Percentiles rank a stretch among this genome's conserved stretches.
These are phyloP conservation scores for Fusarium torulosum DNA, from an alignment of 2,329 filamentous ascomycete genomes.

Conservation along the genomic window DNA sequence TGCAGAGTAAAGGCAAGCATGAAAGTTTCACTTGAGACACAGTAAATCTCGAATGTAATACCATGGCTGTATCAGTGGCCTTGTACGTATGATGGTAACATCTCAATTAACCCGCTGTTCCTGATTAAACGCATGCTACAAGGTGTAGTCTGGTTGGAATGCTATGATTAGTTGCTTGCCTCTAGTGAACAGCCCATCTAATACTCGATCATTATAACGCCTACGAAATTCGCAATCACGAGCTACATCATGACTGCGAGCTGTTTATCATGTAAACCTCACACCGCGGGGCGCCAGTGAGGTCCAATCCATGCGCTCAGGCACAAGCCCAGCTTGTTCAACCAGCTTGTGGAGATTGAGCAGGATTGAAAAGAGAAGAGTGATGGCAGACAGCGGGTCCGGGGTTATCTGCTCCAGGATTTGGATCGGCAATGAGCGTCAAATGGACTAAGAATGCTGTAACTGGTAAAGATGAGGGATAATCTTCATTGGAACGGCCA, in stretches of 20 bases:
- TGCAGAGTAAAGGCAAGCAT: not conserved
- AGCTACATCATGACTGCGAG: not conserved
- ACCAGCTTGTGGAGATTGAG: slow-evolving; percentile 23
- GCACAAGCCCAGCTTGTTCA: slow-evolving; percentile 13
- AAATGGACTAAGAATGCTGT: slow-evolving; percentile 7
- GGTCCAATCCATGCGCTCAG: not conserved
- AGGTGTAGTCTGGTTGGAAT: not conserved
- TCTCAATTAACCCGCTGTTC: not conserved
- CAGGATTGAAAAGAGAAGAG: slow-evolving; percentile 33
- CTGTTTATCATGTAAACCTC: not conserved
- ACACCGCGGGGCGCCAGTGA: too few species aligned
- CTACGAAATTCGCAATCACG: not conserved
- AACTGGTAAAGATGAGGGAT: not conserved
- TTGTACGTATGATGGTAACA: not conserved
- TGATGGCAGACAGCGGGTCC: slow-evolving; percentile 25
- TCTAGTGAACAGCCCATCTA: not conserved
- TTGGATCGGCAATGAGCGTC: slow-evolving; percentile 12
- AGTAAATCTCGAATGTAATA: too few species aligned
- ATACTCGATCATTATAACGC: not conserved
- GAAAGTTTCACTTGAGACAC: too few species aligned
- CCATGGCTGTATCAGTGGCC: not conserved
- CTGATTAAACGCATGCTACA: not conserved
- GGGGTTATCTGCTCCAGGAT: slow-evolving; percentile 27
- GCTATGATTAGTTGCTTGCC: not conserved
- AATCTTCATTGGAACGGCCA: not conserved